Base-by-base conservation (phyloP, 495 filamentous ascomycete genomes). In the Penicillium antarcticum region DNA sequence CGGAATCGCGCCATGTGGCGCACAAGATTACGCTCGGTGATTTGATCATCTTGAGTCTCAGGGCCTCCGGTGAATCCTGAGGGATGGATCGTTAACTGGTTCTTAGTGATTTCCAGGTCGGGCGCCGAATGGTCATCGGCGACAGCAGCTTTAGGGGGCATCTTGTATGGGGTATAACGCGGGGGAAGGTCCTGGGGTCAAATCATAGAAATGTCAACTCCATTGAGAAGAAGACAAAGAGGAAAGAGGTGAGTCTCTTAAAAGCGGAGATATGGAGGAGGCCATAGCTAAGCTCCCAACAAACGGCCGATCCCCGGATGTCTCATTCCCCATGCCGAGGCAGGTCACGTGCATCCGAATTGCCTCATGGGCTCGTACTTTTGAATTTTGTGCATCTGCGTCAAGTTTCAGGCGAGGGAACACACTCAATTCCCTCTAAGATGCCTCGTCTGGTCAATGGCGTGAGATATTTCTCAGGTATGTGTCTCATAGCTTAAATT, bases 1-100 rank as follows among this genome's bases (percentile, higher is more conserved):
- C 87, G 82, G 63, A 96, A 96, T 11, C 88, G 83, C 26, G 86
- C 87, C 81, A 91, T 89, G 55, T 89, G 80, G 65, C 83, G 83
- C 65, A 96, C 84, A 40, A 96, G 73, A 21, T 86, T 85, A 38
- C 85, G 79, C 61, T 94, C 89, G 26, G 77, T 82, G 42, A 70
- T 72, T 31, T 57, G 51, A 5, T 63, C 70, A 68, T 76, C 68
- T 55, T 71, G 64, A 14, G 61, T 39, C 42, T 60, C 68, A 4
- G 69, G 67, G 6, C 70, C 72, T 19, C 68, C 71, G 5, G 71
- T 77, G 42, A 75, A 90, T 40, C 88, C 90, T 49, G 86, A 84
- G 7, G 88, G 87, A 65, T 90, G 87, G 32, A 95, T 80, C 12
- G 87, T 91, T 45, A 94, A 81, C 58, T 88, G 76, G 59, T 87